Percentiles rank a stretch among this genome's conserved stretches.
Evolutionary conservation across 345 rosid species (phyloP).

Genomic region (Eucalyptus coolabah): DNA sequence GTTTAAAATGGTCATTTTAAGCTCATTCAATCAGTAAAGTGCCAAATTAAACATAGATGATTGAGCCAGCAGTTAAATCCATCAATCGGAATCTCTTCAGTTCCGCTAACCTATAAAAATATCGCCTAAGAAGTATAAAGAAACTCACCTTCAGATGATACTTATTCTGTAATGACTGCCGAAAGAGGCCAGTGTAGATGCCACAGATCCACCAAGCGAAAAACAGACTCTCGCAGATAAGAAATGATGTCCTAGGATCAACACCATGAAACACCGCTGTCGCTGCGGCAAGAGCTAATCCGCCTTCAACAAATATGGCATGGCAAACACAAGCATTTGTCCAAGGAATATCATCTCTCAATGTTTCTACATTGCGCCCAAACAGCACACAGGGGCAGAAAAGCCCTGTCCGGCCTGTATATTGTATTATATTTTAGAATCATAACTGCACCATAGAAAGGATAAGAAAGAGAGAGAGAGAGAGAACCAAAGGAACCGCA

Average conservation of each 20-base stretch:
- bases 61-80: background rate
- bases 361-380: constrained; percentile 64
- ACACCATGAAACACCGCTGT: constrained; percentile 59
- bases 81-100: background rate
- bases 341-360: constrained; percentile 69
- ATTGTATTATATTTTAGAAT: background rate
- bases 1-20: background rate
- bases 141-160: constrained; percentile 84
- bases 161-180: constrained; percentile 69
- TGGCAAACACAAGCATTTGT: constrained; percentile 72
- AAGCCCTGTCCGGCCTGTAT: constrained; percentile 63
- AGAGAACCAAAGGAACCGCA: background rate
- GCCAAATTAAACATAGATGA: background rate
- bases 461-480: background rate
- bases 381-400: constrained; percentile 76
- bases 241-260: constrained; percentile 69
- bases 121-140: background rate
- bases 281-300: constrained; percentile 58
- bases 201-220: constrained; percentile 94
- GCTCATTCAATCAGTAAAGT: background rate
- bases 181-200: constrained; percentile 66
- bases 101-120: background rate
- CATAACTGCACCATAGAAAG: background rate
- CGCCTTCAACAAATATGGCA: constrained; percentile 85
- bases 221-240: constrained; percentile 62